A percentile compares a stretch with the other conserved stretches of the same genome.
Evolutionary conservation across 2,329 filamentous ascomycete species (phyloP).

Genomic region (Capronia epimyces): DNA sequence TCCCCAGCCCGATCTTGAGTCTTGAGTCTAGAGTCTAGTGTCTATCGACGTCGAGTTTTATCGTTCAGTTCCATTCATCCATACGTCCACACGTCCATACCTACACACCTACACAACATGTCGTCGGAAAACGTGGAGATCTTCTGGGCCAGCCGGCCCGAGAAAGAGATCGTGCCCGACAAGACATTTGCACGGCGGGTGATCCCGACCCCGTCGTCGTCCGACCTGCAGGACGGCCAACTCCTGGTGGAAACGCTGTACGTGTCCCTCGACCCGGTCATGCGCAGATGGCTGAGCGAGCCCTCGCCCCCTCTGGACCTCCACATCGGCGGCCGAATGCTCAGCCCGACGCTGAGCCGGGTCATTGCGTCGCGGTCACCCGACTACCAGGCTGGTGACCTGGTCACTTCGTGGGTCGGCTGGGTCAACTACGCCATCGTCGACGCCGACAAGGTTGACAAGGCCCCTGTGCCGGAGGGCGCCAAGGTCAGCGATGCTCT

Average conservation of each 20-base stretch:
- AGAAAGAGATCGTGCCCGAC: not conserved
- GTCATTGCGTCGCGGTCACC: conserved; percentile 35
- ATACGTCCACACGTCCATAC: too few species aligned
- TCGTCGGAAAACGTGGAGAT: not conserved
- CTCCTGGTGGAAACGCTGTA: conserved; percentile 44
- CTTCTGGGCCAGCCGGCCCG: not conserved
- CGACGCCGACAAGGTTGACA: conserved; percentile 28
- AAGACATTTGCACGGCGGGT: not conserved
- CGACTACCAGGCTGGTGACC: conserved; percentile 33
- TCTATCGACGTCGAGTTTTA: too few species aligned
- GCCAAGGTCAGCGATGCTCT: conserved; percentile 40
- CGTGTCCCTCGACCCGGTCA: conserved; percentile 50
- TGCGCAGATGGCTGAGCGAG: conserved; percentile 47
- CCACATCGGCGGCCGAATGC: conserved; percentile 38
- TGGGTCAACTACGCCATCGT: conserved; percentile 42
- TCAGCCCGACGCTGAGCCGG: conserved; percentile 33
- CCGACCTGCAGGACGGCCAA: conserved; percentile 35
- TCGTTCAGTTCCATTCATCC: not conserved
- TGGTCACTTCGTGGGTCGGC: conserved; percentile 32
- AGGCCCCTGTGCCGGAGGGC: conserved; percentile 4
- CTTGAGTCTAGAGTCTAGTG: too few species aligned
- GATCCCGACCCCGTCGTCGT: conserved; percentile 30
- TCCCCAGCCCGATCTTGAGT: too few species aligned
- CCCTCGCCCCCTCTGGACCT: conserved; percentile 42
- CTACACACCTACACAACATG: not conserved